Evolutionary conservation across 345 rosid species (phyloP), one percentile per base, ranked within the genome.

Genomic region (Viola odorata): DNA sequence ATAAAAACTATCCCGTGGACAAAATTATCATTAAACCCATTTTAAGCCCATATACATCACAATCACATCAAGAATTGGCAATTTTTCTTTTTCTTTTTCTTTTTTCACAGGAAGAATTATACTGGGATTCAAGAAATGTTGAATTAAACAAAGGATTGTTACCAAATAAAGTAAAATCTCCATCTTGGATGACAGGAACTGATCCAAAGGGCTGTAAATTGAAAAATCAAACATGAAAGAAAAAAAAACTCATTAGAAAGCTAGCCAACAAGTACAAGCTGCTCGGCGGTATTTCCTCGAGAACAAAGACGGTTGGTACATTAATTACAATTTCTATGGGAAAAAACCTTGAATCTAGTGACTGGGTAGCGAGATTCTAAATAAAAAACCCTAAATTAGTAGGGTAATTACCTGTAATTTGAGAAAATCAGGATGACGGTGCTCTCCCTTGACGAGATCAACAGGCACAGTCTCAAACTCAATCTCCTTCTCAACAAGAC

Each of bases 131-230:
- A n/a, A n/a, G n/a, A n/a, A n/a, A n/a, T n/a, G n/a, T 23, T 23
- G 2, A 23, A 23, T 23, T 23, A 23, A 2, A 23, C 32, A 23
- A 36, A n/a, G 32, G 32, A 23, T 23, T 23, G 32, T 55, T 80
- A 88, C 96, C 96, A 45, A 56, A 84, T 45, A 88, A 63, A 58
- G 76, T 80, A 63, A 69, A 82, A 63, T 88, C 92, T 55, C 85
- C 96, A 64, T 88, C 92, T 65, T 81, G 75, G 69, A 83, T 72
- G n/a, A 82, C 82, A 52, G 90, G 96, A 57, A 84, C 59, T 3
- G 68, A 38, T 69, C 92, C 92, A 57, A 85, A 88, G 71, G 96
- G 96, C 96, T 85, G 75, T 32, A 64, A 42, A 4, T 57, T 32
- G 48, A 41, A 53, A 39, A 39, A 49, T 14, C 14, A 37, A 16